phyloP scores from a whole-genome alignment of 116 monocot genomes.

The Cymodocea nodosa region DNA sequence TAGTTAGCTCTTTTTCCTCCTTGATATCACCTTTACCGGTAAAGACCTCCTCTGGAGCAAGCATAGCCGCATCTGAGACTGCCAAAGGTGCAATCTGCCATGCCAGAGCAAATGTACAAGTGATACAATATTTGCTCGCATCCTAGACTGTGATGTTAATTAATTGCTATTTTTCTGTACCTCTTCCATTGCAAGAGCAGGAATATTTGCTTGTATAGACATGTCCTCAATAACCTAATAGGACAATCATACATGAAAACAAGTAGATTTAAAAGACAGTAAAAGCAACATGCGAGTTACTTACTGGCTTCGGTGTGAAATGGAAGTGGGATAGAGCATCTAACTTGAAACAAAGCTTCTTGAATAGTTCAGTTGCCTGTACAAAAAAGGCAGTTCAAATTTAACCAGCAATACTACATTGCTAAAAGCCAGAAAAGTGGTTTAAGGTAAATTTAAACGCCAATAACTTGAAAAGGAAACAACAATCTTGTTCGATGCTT shows the following conservation, averaged over 20 bases:
- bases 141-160: background rate
- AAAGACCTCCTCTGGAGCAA: slow-evolving; percentile 94
- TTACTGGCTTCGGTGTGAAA: slow-evolving; percentile 91
- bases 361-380: slow-evolving; percentile 66
- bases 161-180: slow-evolving; percentile 18
- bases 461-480: no score
- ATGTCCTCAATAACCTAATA: slow-evolving; percentile 84
- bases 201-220: slow-evolving; percentile 84
- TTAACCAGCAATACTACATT: no score
- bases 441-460: no score
- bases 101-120: background rate
- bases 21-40: slow-evolving; percentile 80
- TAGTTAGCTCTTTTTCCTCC: slow-evolving; percentile 61
- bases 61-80: slow-evolving; percentile 88
- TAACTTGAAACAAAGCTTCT: slow-evolving; percentile 76
- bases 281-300: background rate
- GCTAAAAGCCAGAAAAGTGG: no score
- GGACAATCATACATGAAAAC: background rate
- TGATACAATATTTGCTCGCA: background rate
- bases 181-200: slow-evolving; percentile 98
- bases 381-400: background rate
- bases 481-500: no score
- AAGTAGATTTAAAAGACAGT: background rate
- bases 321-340: slow-evolving; percentile 90
- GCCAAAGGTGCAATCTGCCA: slow-evolving; percentile 83